phyloP scores from a whole-genome alignment of 2,329 filamentous ascomycete genomes.

The Aspergillus brasiliensis region DNA sequence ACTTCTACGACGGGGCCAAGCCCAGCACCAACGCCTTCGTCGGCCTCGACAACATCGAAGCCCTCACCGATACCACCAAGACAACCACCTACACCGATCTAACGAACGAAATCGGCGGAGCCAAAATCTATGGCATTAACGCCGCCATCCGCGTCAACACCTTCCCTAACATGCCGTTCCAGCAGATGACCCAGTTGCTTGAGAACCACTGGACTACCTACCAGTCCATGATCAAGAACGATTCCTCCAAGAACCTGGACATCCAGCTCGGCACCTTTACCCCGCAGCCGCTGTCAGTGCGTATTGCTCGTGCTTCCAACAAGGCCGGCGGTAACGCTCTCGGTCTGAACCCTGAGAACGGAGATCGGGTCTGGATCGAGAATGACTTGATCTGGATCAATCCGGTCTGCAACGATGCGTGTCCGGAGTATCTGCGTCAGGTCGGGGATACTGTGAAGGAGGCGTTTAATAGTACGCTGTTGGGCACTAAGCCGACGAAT shows the following conservation, averaged over 20 bases:
- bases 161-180: constrained; percentile 11
- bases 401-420: constrained; percentile 8
- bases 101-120: constrained; percentile 12
- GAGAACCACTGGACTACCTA: constrained; percentile 10
- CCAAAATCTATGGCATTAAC: constrained; percentile 13
- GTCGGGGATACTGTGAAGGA: neutral
- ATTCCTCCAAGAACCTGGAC: constrained; percentile 1
- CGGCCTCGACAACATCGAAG: constrained; percentile 9
- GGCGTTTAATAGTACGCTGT: constrained; percentile 1
- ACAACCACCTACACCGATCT: constrained; percentile 9
- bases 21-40: constrained; percentile 10
- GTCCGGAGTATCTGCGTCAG: constrained; percentile 7
- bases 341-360: constrained; percentile 11
- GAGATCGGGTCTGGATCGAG: constrained; percentile 15
- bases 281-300: constrained; percentile 10
- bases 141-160: constrained; percentile 13
- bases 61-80: constrained; percentile 8
- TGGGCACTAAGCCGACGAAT: constrained; percentile 5
- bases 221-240: constrained; percentile 10
- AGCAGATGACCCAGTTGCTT: constrained; percentile 3
- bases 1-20: constrained; percentile 15
- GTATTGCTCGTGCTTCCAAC: constrained; percentile 5
- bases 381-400: constrained; percentile 15
- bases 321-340: constrained; percentile 10
- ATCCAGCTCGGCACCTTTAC: constrained; percentile 12